Percentiles rank a stretch among this genome's conserved stretches.
Evolutionary conservation across 768 basidiomycete species (phyloP).

Genomic region (Russula griseocarnosa): DNA sequence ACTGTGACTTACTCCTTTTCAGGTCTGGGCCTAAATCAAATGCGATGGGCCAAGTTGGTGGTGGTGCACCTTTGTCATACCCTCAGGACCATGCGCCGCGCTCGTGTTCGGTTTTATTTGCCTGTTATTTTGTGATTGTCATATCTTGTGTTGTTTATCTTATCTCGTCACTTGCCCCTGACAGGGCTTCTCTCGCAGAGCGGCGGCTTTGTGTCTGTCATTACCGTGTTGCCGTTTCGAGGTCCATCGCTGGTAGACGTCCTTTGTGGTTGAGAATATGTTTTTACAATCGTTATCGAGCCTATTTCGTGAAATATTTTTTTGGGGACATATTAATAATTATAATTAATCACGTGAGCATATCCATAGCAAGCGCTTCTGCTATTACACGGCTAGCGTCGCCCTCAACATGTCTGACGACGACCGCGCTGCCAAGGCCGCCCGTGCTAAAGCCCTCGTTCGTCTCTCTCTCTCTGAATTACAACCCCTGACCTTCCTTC

Average conservation of each 20-base stretch:
- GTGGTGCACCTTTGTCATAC: conserved; percentile 22
- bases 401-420: conserved; percentile 48
- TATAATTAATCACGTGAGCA: conserved; percentile 17
- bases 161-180: conserved; percentile 41
- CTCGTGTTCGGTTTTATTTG: conserved; percentile 24
- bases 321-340: not conserved
- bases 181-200: conserved; percentile 38
- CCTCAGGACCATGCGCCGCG: conserved; percentile 19
- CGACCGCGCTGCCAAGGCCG: conserved; percentile 77
- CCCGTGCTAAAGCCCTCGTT: conserved; percentile 81
- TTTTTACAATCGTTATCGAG: conserved; percentile 31
- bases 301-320: conserved; percentile 2
- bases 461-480: conserved; percentile 28
- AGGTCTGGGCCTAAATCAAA: conserved; percentile 78
- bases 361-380: not conserved
- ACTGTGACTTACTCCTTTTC: conserved; percentile 19
- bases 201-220: conserved; percentile 53
- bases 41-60: conserved; percentile 14
- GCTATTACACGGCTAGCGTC: not conserved
- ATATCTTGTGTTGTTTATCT: conserved; percentile 49
- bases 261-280: conserved; percentile 31
- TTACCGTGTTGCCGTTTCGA: conserved; percentile 43
- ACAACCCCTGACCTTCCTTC: conserved; percentile 3
- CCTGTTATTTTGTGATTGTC: conserved; percentile 40
- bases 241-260: conserved; percentile 29